These are phyloP conservation scores for Triangularia setosa DNA, from an alignment of 2,329 filamentous ascomycete genomes.

Conservation along the genomic window DNA sequence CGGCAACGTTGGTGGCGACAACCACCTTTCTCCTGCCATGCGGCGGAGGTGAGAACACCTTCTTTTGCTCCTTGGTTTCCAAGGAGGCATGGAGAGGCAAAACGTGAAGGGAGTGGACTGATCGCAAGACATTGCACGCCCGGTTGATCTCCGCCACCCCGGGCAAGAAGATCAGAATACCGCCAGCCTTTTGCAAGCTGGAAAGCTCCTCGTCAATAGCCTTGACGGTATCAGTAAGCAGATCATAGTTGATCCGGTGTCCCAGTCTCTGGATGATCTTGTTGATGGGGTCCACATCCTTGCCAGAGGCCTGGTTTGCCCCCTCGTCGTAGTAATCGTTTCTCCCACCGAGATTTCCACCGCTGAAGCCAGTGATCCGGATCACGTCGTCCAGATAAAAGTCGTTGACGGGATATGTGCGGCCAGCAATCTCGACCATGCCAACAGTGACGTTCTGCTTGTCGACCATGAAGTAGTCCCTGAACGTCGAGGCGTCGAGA, in stretches of 20 bases:
- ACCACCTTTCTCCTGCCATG: constrained; percentile 84
- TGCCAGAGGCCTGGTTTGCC: constrained; percentile 14
- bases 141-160: constrained; percentile 89
- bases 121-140: constrained; percentile 64
- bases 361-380: constrained; percentile 68
- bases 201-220: constrained; percentile 75
- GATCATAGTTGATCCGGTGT: constrained; percentile 84
- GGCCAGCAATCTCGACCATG: constrained; percentile 78
- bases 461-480: constrained; percentile 72
- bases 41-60: constrained; percentile 76
- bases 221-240: constrained; percentile 75
- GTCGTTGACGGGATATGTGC: constrained; percentile 86
- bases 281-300: constrained; percentile 55
- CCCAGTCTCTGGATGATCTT: constrained; percentile 70
- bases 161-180: constrained; percentile 92
- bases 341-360: constrained; percentile 29
- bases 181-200: constrained; percentile 65
- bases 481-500: constrained; percentile 81
- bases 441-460: constrained; percentile 61
- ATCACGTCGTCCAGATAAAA: constrained; percentile 87
- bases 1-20: constrained; percentile 92
- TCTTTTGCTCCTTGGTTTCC: constrained; percentile 80
- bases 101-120: constrained; percentile 62
- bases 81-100: constrained; percentile 90
- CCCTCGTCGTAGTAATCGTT: constrained; percentile 43